A percentile compares a stretch with the other conserved stretches of the same genome.
phyloP scores from a whole-genome alignment of 192 early-diverging fungal genomes.

The Coemansia guatemalensis region DNA sequence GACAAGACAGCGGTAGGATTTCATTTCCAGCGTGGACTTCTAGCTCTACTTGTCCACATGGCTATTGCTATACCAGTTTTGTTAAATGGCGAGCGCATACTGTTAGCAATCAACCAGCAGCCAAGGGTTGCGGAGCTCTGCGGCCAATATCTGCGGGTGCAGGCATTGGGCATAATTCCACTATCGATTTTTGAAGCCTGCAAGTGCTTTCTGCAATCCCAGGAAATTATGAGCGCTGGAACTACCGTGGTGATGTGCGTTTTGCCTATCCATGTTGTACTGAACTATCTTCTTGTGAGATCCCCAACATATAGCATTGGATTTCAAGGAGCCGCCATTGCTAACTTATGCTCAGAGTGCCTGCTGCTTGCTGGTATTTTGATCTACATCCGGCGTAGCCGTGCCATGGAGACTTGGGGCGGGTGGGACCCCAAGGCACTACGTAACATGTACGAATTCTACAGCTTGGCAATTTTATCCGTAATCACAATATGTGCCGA shows the following conservation, averaged over 20 bases:
- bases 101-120: conserved; percentile 71
- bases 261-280: conserved; percentile 66
- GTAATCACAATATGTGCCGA: conserved; percentile 76
- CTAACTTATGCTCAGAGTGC: conserved; percentile 66
- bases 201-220: conserved; percentile 79
- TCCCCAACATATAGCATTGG: conserved; percentile 62
- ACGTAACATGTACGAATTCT: conserved; percentile 59
- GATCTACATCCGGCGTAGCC: conserved; percentile 59
- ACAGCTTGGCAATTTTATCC: conserved; percentile 72
- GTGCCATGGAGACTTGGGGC: conserved; percentile 76
- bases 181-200: conserved; percentile 74
- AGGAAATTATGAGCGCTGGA: conserved; percentile 79
- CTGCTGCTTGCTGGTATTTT: conserved; percentile 63
- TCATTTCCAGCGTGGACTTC: conserved; percentile 68
- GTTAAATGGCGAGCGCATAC: conserved; percentile 63
- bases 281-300: conserved; percentile 78
- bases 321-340: conserved; percentile 78
- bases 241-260: conserved; percentile 68
- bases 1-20: too few species aligned
- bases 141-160: conserved; percentile 63
- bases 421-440: conserved; percentile 73
- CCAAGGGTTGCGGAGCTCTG: conserved; percentile 57
- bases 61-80: conserved; percentile 67
- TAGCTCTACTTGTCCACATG: conserved; percentile 65
- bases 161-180: conserved; percentile 70